Base-by-base conservation (phyloP, 352 stramenopile species). In the Pythium sukuiense region DNA sequence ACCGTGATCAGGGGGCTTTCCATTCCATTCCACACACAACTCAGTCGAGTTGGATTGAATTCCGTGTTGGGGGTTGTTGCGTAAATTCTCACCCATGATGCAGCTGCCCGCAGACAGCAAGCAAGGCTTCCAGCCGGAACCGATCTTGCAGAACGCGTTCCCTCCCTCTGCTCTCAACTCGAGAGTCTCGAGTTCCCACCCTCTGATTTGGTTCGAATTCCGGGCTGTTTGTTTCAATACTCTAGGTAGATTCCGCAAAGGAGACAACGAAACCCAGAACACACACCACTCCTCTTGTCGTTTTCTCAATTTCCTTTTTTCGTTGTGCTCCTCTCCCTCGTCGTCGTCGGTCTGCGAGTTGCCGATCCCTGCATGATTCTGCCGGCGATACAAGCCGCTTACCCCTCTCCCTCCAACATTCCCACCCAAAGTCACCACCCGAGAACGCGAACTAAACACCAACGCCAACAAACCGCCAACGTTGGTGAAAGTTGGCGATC, bases 11-110 rank as follows among this genome's bases (percentile, higher is more conserved):
- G 1, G 20, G 6, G 45, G n/a, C n/a, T 27, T 55, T 55, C 48
- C 48, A 55, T 55, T 55, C 48, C 27, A 49, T 49, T 26, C 43
- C 43, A 49, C 43, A 32, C 48, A 55, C 48, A 35, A 35, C 48
- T 35, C 7, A 55, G 18, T 35, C 8, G 32, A 5, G 32, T 35
- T 52, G 13, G 16, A 29, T 52, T 29, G 16, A 29, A 29, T 52
- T 29, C 45, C 45, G 45, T 52, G 45, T 52, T 52, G 45, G 45
- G 20, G 1, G 45, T 52, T 52, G 45, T 27, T 30, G 32, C 20
- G 20, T 24, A 24, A 52, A 52, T 52, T 24, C 45, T 52, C 45
- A 29, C 45, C 45, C 45, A 52, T 16, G 2, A 52, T 30, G 45
- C 45, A 52, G 45, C 45, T 52, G 45, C 45, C 5, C 20, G 45